Percentiles rank a stretch among this genome's conserved stretches.
These are phyloP conservation scores for Chytridiales sp. DNA, from an alignment of 371 early-diverging fungal genomes.

Conservation along the genomic window DNA sequence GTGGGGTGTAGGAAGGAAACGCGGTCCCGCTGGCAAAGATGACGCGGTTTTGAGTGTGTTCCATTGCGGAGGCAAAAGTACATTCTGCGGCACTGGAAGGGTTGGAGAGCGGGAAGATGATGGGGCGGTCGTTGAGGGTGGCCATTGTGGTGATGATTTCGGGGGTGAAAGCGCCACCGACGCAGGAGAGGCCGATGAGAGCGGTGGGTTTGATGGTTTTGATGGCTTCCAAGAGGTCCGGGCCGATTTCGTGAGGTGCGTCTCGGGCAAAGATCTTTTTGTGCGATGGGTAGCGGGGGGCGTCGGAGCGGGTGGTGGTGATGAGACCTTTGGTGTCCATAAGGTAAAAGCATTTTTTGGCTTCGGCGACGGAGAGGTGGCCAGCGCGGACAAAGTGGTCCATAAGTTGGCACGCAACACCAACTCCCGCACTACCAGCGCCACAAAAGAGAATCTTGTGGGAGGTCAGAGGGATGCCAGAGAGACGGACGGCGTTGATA, in stretches of 20 bases:
- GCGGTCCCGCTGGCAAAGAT: constrained; percentile 93
- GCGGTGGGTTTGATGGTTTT: constrained; percentile 38
- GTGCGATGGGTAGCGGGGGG: constrained; percentile 53
- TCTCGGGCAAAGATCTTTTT: constrained; percentile 75
- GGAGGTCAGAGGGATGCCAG: constrained; percentile 59
- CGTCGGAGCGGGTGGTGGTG: constrained; percentile 24
- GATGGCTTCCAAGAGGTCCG: constrained; percentile 75
- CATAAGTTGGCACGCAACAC: constrained; percentile 81
- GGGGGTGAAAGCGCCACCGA: constrained; percentile 69
- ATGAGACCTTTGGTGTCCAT: constrained; percentile 71
- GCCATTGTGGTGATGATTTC: constrained; percentile 66
- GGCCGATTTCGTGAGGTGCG: too few relatives aligned
- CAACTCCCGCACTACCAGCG: constrained; percentile 86
- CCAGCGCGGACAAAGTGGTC: constrained; percentile 64
- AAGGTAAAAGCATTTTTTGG: constrained; percentile 76
- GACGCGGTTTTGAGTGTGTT: constrained; percentile 70
- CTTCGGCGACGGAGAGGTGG: constrained; percentile 63
- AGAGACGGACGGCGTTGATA: constrained; percentile 77
- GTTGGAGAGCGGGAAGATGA: constrained; percentile 91
- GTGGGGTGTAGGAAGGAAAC: constrained; percentile 73
- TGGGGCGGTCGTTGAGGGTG: constrained; percentile 73
- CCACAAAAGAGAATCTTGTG: constrained; percentile 88
- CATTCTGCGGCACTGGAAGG: constrained; percentile 82
- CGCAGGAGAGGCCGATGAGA: constrained; percentile 81
- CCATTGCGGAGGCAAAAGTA: constrained; percentile 86